Conservation (phyloP, 2,329 filamentous ascomycete species). For the Botryosphaeria agaves region DNA sequence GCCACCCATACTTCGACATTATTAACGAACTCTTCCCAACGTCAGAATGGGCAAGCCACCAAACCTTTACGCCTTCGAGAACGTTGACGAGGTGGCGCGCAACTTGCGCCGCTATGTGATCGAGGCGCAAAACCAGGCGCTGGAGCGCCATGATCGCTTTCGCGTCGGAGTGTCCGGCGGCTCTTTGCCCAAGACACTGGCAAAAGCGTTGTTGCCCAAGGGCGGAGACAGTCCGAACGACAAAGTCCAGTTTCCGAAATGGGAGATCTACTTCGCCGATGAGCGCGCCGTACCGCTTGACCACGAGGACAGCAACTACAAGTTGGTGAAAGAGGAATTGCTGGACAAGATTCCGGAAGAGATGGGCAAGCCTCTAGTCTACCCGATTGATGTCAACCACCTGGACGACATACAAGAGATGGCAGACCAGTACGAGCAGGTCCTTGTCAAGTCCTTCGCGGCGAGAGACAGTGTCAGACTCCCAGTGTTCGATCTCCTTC, state of each 20-base stretch:
- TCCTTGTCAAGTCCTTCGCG: conserved; percentile 71
- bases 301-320: conserved; percentile 89
- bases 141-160: conserved; percentile 69
- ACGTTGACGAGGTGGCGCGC: conserved; percentile 50
- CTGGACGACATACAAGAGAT: conserved; percentile 75
- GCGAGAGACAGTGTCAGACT: conserved; percentile 85
- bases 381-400: conserved; percentile 54
- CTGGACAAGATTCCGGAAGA: conserved; percentile 69
- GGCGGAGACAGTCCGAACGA: conserved; percentile 37
- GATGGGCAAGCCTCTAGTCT: conserved; percentile 50
- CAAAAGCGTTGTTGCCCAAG: conserved; percentile 57
- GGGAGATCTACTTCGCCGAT: conserved; percentile 98
- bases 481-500: conserved; percentile 84
- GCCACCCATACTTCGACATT: too few species aligned
- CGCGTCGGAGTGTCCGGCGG: conserved; percentile 88
- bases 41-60: conserved; percentile 19
- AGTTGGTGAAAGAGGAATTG: conserved; percentile 69
- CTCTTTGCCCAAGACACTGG: conserved; percentile 76
- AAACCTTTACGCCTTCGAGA: conserved; percentile 65
- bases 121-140: conserved; percentile 60
- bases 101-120: conserved; percentile 72
- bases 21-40: too few species aligned
- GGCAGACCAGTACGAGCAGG: conserved; percentile 85
- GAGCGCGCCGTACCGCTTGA: conserved; percentile 88
- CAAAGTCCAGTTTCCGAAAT: conserved; percentile 60